Evolutionary conservation across 2,329 filamentous ascomycete genomes (phyloP), one percentile per base, ranked within the genome.

Genomic region (Magnaporthiopsis rhizophila): DNA sequence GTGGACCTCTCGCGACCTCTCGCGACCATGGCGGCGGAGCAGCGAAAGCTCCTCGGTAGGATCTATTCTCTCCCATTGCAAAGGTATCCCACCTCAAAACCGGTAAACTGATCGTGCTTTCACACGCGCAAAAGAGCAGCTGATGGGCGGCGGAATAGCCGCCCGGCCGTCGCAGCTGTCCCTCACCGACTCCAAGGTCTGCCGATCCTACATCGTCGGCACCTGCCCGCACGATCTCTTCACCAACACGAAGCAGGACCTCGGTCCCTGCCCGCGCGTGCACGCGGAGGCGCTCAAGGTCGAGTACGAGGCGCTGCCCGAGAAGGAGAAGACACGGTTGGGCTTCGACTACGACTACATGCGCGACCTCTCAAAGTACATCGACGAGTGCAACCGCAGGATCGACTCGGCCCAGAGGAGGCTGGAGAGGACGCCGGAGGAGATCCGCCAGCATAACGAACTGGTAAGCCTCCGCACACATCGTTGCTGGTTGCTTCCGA

Each of bases 221-320:
- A 96, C 91, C 65, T 99, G 95, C 76, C 95, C 95, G 0, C 94
- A 98, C 81, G 95, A 99, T 75, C 91, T 99, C 73, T 99, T 99
- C 84, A 99, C 94, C 69, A 99, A 99, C 79, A 99, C 95, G 59
- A 98, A 97, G 80, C 93, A 98, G 83, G 95, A 99, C 75, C 85
- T 98, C 45, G 95, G 95, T 2, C 85, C 87, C 0, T 99, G 95
- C 73, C 86, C 91, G 62, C 95, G 94, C 74, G 85, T 94, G 32
- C 95, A 99, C 79, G 90, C 87, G 61, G 93, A 97, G 74, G 86
- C 87, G 15, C 83, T 98, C 69, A 97, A 97, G 77, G 81, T 88
- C 61, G 93, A 99, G 75, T 99, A 95, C 76, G 90, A 96, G 70
- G 82, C 80, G 1, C 86, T 95, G 0, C 80, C 89, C 4, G 81